Conservation (phyloP, 441 rosid genomes). For the Populus hybrid region DNA sequence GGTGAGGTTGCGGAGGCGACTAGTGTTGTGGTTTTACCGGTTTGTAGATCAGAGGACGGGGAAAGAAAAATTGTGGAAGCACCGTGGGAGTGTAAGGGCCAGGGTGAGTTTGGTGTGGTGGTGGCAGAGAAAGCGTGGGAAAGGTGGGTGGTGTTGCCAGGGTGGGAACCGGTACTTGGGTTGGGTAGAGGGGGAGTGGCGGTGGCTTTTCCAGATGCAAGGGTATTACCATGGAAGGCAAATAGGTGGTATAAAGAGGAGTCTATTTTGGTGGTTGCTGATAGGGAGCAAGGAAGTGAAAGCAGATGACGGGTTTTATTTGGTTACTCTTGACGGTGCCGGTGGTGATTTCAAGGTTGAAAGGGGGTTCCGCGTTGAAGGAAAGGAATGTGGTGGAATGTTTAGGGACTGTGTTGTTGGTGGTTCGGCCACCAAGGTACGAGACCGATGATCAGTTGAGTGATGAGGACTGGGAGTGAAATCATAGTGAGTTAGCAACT, state of each 20-base stretch:
- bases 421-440: too few relatives aligned
- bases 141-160: constrained; percentile 84
- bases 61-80: constrained; percentile 64
- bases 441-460: too few relatives aligned
- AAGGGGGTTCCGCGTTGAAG: too few relatives aligned
- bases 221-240: constrained; percentile 65
- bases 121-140: constrained; percentile 76
- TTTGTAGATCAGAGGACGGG: constrained; percentile 58
- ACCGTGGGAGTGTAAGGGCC: constrained; percentile 45
- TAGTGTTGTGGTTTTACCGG: constrained; percentile 65
- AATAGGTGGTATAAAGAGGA: constrained; percentile 74
- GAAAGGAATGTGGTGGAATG: too few relatives aligned
- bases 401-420: too few relatives aligned
- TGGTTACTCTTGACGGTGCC: too few relatives aligned
- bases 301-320: too few relatives aligned
- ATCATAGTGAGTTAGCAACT: too few relatives aligned
- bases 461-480: too few relatives aligned
- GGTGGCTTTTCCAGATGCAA: constrained; percentile 67
- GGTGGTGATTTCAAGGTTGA: too few relatives aligned
- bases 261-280: too few relatives aligned
- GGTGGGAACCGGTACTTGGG: constrained; percentile 52
- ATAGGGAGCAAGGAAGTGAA: too few relatives aligned
- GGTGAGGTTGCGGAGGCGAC: constrained; percentile 85
- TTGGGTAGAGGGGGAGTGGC: constrained; percentile 59
- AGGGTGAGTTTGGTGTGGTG: constrained; percentile 76